Base-by-base conservation (phyloP, 106 monocot genomes). In the Platanthera zijinensis region DNA sequence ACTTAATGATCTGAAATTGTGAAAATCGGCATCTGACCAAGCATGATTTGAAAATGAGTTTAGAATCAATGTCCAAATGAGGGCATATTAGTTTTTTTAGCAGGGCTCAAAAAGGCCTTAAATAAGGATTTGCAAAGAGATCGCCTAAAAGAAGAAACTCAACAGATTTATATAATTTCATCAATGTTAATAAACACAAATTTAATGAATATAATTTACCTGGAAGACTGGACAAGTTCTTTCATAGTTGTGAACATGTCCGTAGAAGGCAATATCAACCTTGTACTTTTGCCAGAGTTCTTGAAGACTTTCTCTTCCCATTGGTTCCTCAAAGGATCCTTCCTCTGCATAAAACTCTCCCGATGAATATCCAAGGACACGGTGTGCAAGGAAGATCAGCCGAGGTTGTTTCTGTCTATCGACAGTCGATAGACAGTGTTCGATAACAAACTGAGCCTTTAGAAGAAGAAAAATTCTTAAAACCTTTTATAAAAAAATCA, bases 401-500 rank as follows among this genome's bases (percentile, higher is more conserved):
- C 96, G 91, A 69, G 96, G 96, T 54, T 97, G 96, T 74, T 94
- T 91, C 63, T 90, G 85, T 61, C 97, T 72, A 62, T 99, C 92
- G 51, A 84, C 89, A 8, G 93, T 84, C 18, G 97, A 83, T 15
- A 99, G 57, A 57, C 97, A 92, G 7, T 87, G 83, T 75, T 99
- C 94, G 1, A 99, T 87, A 73, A 97, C 81, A 72, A 92, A 92
- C 66, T 99, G 97, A 77, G 89, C 88, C 8, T 87, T 85, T 10
- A 99, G 77, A 99, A 99, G 21, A 76, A 85, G 69, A 99, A 99
- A 94, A 94, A 88, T 4, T 94, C 97, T 62, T 87, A 97, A 83
- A n/a, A n/a, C n/a, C n/a, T n/a, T n/a, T n/a, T n/a, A n/a, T n/a
- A n/a, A n/a, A n/a, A 32, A 32, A 32, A 32, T 32, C 32, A 32